Base-by-base conservation (phyloP, 805 yeast genomes). In the Metschnikowia reukaufii region DNA sequence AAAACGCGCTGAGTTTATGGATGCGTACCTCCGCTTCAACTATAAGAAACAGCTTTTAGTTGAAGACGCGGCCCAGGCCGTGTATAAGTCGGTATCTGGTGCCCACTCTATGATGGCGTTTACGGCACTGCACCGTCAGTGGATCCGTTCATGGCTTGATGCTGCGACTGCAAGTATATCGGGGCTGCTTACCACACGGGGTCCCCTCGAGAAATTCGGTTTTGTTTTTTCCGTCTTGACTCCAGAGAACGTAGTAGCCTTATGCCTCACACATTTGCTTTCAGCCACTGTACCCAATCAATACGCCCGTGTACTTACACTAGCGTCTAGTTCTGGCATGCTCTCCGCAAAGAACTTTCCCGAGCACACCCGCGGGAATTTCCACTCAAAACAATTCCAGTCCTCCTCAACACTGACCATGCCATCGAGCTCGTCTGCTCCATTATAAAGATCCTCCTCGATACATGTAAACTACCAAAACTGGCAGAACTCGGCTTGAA, bases 31-130 rank as follows among this genome's bases (percentile, higher is more conserved):
- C 13, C 41, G 39, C 3, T 64, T 57, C 54, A 63, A 63, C 49
- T 44, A 39, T 23, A 18, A 36, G 12, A 65, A 63, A 44, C 72
- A 71, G 44, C 45, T 57, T n/a, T 45, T 57, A 15, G 51, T 70
- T 2, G 76, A 71, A 46, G 44, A 49, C 1, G 48, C 59, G 30
- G 56, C 59, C 15, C 48, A 42, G 19, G 33, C 46, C 6, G 32
- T 27, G 34, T 47, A 21, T 41, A 50, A 39, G 20, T 17, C 41
- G 10, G 21, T 27, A 2, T 42, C 45, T 21, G n/a, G 13, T 15
- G 32, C n/a, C 34, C 34, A 32, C 15, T 27, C 33, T 15, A 36
- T 31, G 48, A 20, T 25, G 12, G 49, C 39, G 16, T 47, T 39
- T 32, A 40, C 48, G n/a, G 25, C 45, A 6, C 30, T 35, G 9